Evolutionary conservation across 192 early-diverging fungal species (phyloP), one percentile per base, ranked within the genome.

Genomic region (Kickxella alabastrina): DNA sequence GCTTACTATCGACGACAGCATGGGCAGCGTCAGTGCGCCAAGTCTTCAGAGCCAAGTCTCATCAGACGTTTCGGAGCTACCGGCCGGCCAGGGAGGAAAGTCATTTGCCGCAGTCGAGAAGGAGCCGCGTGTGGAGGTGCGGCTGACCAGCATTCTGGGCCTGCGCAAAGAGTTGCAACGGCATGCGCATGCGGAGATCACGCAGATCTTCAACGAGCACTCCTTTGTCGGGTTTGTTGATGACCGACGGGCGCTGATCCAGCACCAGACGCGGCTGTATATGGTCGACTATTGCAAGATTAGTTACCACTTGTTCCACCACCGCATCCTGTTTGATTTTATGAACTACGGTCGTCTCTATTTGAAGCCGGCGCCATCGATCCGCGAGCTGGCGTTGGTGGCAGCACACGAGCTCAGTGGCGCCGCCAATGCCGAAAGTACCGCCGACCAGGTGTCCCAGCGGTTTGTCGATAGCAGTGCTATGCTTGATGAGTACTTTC

Each of bases 401-500:
- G 91, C 92, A 3, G 70, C 65, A 7, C 28, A 23, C 13, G 62
- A 65, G 37, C 52, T 68, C 19, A 51, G 51, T 34, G 31, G 26
- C 13, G 48, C 49, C 12, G 46, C 46, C 3, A 54, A 55, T n/a
- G 59, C 72, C 12, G 60, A 59, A 39, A 49, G 52, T 39, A 36
- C 49, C 8, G 72, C 65, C 0, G 43, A 36, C 10, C 37, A 68
- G 10, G 60, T 68, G 15, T 28, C 39, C 12, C 32, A 21, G 5
- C 51, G 65, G 17, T 63, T 75, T 14, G 41, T 24, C 27, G 62
- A 61, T 19, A 65, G 78, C 32, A 65, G 79, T 3, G 85, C 87
- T 23, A 93, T 98, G 93, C 77, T 98, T 5, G 71, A 78, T 12
- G 92, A 97, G 50, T 97, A 96, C 62, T 98, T 93, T 63, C 82